phyloP scores from a whole-genome alignment of 2,329 filamentous ascomycete genomes.

The Exophiala mesophila region DNA sequence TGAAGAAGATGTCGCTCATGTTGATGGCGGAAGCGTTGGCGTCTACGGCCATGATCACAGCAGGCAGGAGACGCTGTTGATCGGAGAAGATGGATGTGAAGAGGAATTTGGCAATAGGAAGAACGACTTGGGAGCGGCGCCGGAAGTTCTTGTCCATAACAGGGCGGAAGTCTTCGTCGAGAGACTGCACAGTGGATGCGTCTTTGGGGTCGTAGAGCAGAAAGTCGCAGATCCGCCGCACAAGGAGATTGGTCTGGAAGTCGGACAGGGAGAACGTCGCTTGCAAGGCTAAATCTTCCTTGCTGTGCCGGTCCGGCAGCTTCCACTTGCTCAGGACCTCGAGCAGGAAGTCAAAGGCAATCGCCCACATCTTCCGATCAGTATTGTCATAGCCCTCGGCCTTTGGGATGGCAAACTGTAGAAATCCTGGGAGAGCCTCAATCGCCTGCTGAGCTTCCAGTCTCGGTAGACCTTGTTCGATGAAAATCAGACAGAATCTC shows the following conservation, averaged over 20 bases:
- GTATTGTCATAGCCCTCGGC: conserved; percentile 14
- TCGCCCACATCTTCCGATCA: conserved; percentile 54
- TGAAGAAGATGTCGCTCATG: conserved; percentile 85
- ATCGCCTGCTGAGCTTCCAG: conserved; percentile 60
- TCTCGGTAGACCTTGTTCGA: conserved; percentile 73
- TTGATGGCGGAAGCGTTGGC: conserved; percentile 73
- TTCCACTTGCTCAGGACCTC: conserved; percentile 64
- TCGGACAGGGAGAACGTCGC: conserved; percentile 61
- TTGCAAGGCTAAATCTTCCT: conserved; percentile 69
- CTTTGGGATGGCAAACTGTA: conserved; percentile 54
- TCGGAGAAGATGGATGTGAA: conserved; percentile 83
- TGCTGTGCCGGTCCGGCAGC: conserved; percentile 69
- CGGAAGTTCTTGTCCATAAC: conserved; percentile 30
- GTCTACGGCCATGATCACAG: conserved; percentile 77
- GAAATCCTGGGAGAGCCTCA: conserved; percentile 64
- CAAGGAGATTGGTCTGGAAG: conserved; percentile 68
- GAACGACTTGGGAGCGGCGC: conserved; percentile 28
- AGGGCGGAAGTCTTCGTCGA: conserved; percentile 33
- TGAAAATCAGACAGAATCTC: conserved; percentile 82
- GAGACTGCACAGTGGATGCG: conserved; percentile 11
- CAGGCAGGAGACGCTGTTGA: conserved; percentile 74
- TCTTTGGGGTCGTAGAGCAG: conserved; percentile 59
- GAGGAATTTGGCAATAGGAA: conserved; percentile 61
- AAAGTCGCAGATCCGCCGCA: conserved; percentile 70
- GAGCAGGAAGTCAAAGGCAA: conserved; percentile 77